Conservation (phyloP, 176 grass and related monocot species). For the Oryza officinalis region DNA sequence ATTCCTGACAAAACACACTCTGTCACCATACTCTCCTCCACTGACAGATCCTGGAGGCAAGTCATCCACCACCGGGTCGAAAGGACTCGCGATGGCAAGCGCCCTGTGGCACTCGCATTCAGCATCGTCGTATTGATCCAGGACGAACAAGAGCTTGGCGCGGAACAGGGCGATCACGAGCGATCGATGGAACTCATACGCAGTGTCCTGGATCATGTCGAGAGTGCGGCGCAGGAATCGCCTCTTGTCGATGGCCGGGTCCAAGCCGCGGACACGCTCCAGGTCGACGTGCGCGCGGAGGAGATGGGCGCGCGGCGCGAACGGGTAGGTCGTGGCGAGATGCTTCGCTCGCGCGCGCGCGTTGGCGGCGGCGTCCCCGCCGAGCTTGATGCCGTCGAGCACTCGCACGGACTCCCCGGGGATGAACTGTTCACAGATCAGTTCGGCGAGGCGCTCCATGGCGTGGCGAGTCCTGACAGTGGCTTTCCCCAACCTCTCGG, state of each 20-base stretch:
- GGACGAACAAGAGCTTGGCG: conserved; percentile 10
- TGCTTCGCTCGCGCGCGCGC: not conserved
- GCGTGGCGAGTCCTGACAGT: not conserved
- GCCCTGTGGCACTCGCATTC: not conserved
- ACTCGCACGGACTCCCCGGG: not conserved
- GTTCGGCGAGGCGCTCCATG: not conserved
- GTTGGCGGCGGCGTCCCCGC: not conserved
- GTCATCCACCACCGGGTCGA: not conserved
- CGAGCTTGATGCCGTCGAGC: not conserved
- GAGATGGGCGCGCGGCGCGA: not conserved
- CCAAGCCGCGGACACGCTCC: not conserved
- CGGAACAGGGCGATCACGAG: conserved; percentile 23
- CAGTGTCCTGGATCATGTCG: not conserved
- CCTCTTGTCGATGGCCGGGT: not conserved
- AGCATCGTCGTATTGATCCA: not conserved
- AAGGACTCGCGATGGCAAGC: not conserved
- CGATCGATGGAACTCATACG: not conserved
- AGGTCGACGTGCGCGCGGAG: not conserved
- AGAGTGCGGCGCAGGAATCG: not conserved
- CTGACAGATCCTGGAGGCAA: conserved; percentile 9
- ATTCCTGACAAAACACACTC: conserved; percentile 2
- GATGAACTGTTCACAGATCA: not conserved
- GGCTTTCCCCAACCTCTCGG: not conserved
- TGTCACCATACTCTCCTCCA: not conserved
- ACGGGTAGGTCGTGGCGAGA: not conserved